These are phyloP conservation scores for Leishmania amazonensis DNA, from an alignment of 208 protist genomes.

Conservation along the genomic window DNA sequence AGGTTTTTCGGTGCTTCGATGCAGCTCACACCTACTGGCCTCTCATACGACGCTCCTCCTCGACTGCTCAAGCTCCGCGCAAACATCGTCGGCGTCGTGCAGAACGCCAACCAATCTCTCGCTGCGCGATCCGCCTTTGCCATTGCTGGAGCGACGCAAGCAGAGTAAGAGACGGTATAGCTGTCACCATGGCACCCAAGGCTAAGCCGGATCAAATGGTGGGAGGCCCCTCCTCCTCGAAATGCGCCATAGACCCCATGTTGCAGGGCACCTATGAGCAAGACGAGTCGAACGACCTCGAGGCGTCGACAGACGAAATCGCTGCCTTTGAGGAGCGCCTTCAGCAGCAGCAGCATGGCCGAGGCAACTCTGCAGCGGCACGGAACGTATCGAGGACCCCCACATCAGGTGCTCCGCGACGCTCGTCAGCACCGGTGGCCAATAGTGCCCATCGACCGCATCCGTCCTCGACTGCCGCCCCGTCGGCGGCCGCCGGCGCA, in stretches of 20 bases:
- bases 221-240: conserved; percentile 1
- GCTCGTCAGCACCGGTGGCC: background rate
- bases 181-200: conserved; percentile 19
- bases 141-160: background rate
- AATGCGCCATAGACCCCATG: conserved; percentile 47
- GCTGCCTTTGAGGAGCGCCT: conserved; percentile 61
- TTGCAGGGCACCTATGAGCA: conserved; percentile 66
- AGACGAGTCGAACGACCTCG: conserved; percentile 50
- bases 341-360: conserved; percentile 7
- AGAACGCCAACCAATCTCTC: background rate
- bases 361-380: conserved; percentile 1
- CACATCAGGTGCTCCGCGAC: background rate
- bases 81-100: background rate
- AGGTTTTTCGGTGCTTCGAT: background rate
- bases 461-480: background rate
- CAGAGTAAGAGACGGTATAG: background rate
- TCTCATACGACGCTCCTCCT: background rate
- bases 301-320: conserved; percentile 37
- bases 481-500: background rate
- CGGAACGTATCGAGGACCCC: background rate
- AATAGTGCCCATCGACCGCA: background rate
- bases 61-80: background rate
- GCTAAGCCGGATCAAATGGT: conserved; percentile 3
- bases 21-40: background rate
- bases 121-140: background rate